These are phyloP conservation scores for Centrapalus pauciflorus DNA, from an alignment of 129 eudicot species.

Conservation along the genomic window DNA sequence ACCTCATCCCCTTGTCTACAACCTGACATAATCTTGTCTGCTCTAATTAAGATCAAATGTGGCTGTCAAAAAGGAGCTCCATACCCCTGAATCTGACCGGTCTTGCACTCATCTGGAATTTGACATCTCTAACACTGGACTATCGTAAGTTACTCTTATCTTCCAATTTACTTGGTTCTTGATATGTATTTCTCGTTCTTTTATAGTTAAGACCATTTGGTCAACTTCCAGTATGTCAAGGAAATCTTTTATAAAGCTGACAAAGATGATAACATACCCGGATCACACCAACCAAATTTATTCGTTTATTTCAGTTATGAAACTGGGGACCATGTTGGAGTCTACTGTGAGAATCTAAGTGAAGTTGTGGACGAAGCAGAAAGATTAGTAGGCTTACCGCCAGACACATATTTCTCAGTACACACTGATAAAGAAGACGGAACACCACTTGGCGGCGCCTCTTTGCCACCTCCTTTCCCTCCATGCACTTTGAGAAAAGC, in stretches of 20 bases:
- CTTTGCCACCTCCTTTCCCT: slow-evolving; percentile 90
- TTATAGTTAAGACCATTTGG: neutral
- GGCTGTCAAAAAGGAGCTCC: slow-evolving; percentile 91
- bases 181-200: neutral
- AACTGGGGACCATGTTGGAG: slow-evolving; percentile 99
- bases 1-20: neutral
- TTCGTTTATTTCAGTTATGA: slow-evolving; percentile 55
- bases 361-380: slow-evolving; percentile 86
- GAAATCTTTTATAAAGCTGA: neutral
- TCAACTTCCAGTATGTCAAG: neutral
- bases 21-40: slow-evolving; percentile 12
- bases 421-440: slow-evolving; percentile 86
- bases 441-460: slow-evolving; percentile 63
- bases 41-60: slow-evolving; percentile 67
- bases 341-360: slow-evolving; percentile 77
- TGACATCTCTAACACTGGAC: slow-evolving; percentile 79
- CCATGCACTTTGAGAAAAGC: slow-evolving; percentile 94
- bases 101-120: slow-evolving; percentile 97
- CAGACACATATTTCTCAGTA: slow-evolving; percentile 78
- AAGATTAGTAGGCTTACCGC: slow-evolving; percentile 55
- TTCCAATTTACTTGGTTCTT: neutral
- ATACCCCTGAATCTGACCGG: slow-evolving; percentile 81
- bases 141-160: slow-evolving; percentile 54
- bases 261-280: neutral
- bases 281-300: neutral